phyloP scores from a whole-genome alignment of 139 green algal species.

The Astrephomene gubernaculifera region DNA sequence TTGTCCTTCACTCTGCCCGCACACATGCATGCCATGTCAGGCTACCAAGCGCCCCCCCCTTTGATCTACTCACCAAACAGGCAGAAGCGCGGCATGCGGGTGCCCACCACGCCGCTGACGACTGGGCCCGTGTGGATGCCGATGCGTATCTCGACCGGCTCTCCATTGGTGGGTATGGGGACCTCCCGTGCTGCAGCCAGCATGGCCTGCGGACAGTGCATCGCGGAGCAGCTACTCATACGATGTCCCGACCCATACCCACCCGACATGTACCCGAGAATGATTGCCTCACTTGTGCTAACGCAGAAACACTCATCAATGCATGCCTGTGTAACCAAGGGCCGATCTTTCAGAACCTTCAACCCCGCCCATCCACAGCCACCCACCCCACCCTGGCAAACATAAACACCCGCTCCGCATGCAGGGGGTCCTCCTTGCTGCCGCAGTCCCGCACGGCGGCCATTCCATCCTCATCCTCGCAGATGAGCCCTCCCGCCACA shows the following conservation, averaged over 20 bases:
- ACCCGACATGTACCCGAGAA: no score
- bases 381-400: conserved; percentile 25
- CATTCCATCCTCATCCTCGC: neutral
- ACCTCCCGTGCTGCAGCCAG: neutral
- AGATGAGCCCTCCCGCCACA: conserved; percentile 8
- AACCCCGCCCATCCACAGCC: no score
- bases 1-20: no score
- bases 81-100: conserved; percentile 27
- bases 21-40: no score
- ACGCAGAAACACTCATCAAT: no score
- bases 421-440: neutral
- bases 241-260: no score
- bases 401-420: neutral
- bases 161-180: neutral
- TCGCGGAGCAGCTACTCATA: no score
- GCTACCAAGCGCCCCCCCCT: no score
- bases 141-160: conserved; percentile 3
- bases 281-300: no score
- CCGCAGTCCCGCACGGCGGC: neutral
- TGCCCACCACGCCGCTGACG: conserved; percentile 10
- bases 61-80: conserved; percentile 14
- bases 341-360: no score
- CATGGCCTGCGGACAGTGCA: conserved; percentile 30
- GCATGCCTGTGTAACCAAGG: no score
- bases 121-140: conserved; percentile 20